Evolutionary conservation across 2,329 filamentous ascomycete genomes (phyloP).

Genomic region (Thermothelomyces thermophilus): DNA sequence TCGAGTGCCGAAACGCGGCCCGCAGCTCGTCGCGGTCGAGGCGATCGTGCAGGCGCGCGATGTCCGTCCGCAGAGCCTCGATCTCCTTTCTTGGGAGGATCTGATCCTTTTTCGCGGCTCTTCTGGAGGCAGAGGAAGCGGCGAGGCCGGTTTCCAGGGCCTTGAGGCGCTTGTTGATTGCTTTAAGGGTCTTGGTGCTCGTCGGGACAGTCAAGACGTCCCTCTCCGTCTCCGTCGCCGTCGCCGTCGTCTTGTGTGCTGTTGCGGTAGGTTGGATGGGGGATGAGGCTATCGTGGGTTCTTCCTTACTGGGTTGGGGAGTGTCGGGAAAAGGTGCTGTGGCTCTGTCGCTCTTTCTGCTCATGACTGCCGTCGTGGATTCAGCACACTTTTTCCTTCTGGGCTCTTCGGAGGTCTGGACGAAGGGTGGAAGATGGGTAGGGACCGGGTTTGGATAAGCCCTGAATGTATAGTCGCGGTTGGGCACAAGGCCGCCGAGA

Average conservation of each 20-base stretch:
- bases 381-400: not conserved
- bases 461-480: slow-evolving; percentile 6
- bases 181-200: slow-evolving; percentile 13
- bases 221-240: too few relatives aligned
- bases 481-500: not conserved
- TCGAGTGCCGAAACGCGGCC: slow-evolving; percentile 16
- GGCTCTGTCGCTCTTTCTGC: not conserved
- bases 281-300: not conserved
- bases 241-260: too few relatives aligned
- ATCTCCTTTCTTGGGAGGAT: not conserved
- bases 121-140: not conserved
- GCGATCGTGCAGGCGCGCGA: slow-evolving; percentile 10
- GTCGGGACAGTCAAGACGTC: not conserved
- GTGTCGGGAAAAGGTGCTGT: not conserved
- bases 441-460: not conserved
- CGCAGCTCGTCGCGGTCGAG: slow-evolving; percentile 14
- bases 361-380: not conserved
- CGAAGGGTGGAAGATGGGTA: not conserved
- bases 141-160: slow-evolving; percentile 6
- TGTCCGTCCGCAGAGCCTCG: slow-evolving; percentile 1
- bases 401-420: not conserved
- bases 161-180: slow-evolving; percentile 16
- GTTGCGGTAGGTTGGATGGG: not conserved
- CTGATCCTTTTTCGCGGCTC: not conserved
- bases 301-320: not conserved